A percentile compares a stretch with the other conserved stretches of the same genome.
Evolutionary conservation across 2,329 filamentous ascomycete species (phyloP).

Genomic region (Alternaria longipes): DNA sequence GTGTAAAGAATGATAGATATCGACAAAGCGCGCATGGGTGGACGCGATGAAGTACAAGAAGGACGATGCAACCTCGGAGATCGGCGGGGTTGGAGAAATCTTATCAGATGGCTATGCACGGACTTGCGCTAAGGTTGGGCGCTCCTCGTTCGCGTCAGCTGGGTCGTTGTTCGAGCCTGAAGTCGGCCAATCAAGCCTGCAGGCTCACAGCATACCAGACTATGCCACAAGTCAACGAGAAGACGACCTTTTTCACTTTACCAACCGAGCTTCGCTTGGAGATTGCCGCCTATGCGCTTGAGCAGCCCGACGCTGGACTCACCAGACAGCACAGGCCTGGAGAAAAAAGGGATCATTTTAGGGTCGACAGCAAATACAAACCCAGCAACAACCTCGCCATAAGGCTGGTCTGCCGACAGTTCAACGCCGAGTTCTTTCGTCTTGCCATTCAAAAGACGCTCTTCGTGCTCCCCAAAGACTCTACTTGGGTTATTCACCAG

Average conservation of each 20-base stretch:
- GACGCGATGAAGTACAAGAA: slow-evolving; percentile 13
- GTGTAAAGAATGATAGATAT: slow-evolving; percentile 14
- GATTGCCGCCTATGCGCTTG: slow-evolving; percentile 40
- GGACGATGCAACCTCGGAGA: slow-evolving; percentile 23
- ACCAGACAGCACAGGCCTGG: not conserved
- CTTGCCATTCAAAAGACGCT: slow-evolving; percentile 48
- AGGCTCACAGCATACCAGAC: not conserved
- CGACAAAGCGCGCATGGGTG: slow-evolving; percentile 29
- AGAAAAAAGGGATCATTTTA: not conserved
- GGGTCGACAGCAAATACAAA: not conserved
- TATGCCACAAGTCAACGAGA: slow-evolving; percentile 1
- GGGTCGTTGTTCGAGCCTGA: not conserved
- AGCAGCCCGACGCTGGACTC: slow-evolving; percentile 39
- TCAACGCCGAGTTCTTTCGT: slow-evolving; percentile 47
- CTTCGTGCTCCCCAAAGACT: slow-evolving; percentile 42
- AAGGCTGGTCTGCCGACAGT: slow-evolving; percentile 51
- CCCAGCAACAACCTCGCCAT: slow-evolving; percentile 39
- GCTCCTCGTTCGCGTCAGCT: not conserved
- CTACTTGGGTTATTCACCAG: slow-evolving; percentile 22
- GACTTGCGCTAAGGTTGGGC: slow-evolving; percentile 3
- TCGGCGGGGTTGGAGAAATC: slow-evolving; percentile 27
- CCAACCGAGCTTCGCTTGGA: slow-evolving; percentile 49
- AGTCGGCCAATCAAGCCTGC: not conserved
- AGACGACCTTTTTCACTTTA: slow-evolving; percentile 36
- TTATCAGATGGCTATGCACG: slow-evolving; percentile 33